Percentiles rank a stretch among this genome's conserved stretches.
Conservation (phyloP, 2,329 filamentous ascomycete genomes). For the Fusarium fracticaudum region DNA sequence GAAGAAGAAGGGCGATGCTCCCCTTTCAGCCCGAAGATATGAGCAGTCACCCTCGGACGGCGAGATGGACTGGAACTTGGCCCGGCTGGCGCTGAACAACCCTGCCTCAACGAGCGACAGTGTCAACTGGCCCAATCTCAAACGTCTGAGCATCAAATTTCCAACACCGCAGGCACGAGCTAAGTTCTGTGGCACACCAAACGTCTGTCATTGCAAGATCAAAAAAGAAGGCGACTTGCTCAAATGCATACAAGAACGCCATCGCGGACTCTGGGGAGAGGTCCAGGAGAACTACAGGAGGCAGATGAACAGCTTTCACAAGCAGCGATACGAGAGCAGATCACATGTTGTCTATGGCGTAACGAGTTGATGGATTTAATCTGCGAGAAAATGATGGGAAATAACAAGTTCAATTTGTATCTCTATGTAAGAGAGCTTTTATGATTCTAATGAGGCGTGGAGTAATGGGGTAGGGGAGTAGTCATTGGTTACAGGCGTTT, state of each 20-base stretch:
- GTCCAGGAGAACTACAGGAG: conserved; percentile 44
- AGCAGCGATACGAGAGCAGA: conserved; percentile 30
- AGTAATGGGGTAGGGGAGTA: neutral
- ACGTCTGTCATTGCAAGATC: conserved; percentile 41
- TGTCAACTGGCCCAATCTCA: conserved; percentile 40
- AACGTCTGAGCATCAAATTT: conserved; percentile 47
- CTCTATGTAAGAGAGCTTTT: neutral
- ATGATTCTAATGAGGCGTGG: neutral
- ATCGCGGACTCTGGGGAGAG: conserved; percentile 44
- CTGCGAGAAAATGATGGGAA: neutral
- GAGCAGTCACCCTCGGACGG: conserved; percentile 26
- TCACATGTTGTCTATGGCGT: conserved; percentile 37
- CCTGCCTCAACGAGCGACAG: conserved; percentile 32
- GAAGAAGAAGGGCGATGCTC: conserved; percentile 38
- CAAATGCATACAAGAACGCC: conserved; percentile 39
- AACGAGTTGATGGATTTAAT: conserved; percentile 3
- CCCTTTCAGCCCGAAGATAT: conserved; percentile 43
- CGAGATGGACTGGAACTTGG: conserved; percentile 45
- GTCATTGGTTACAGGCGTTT: neutral
- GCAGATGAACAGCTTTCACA: conserved; percentile 36
- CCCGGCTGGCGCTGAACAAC: conserved; percentile 43
- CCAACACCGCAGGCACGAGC: conserved; percentile 30
- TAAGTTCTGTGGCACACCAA: conserved; percentile 44
- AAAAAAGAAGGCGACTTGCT: conserved; percentile 37
- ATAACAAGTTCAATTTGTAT: neutral